Base-by-base conservation (phyloP, 352 stramenopile genomes). In the Elongisporangium undulatum region DNA sequence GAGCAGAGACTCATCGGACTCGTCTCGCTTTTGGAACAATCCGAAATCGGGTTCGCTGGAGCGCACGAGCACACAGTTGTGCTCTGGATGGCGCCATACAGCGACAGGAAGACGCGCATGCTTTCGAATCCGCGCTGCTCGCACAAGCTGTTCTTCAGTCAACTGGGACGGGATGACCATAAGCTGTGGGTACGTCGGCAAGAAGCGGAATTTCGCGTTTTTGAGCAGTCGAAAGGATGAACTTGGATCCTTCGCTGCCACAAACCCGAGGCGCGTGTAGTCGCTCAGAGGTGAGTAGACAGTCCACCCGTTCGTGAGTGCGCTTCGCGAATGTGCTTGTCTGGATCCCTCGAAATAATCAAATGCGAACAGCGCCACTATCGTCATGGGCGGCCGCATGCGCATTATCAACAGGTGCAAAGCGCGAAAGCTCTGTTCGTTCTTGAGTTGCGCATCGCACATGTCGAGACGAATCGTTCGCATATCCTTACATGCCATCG, bases 21-120 rank as follows among this genome's bases (percentile, higher is more conserved):
- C 69, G 58, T 73, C 96, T 7, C 81, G 89, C 74, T 97, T 94
- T 4, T 90, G 88, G 41, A 89, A 78, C 39, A 98, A 74, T 13
- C 95, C 94, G 75, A 94, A 34, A 94, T 97, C 97, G 7, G 95
- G 95, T 64, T 98, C 93, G 4, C 85, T 86, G 12, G 75, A 94
- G 34, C 95, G 77, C 70, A 87, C 96, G 10, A 98, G 78, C 24
- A 87, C 82, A 16, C 84, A 85, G 34, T 93, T 92, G 66, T 96
- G 89, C 10, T 73, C 61, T 9, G 78, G 76, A 68, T 89, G 84
- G 5, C 82, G 76, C 85, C 89, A 99, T 6, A 94, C 89, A 9
- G 97, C 72, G 8, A 89, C 79, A 0, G 92, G 90, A 10, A 98
- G 71, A 9, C 95, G 85, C 22, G 85, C 87, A 51, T 89, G 92